phyloP scores from a whole-genome alignment of 257 asterid genomes.

The Nyctanthes arbortristis region DNA sequence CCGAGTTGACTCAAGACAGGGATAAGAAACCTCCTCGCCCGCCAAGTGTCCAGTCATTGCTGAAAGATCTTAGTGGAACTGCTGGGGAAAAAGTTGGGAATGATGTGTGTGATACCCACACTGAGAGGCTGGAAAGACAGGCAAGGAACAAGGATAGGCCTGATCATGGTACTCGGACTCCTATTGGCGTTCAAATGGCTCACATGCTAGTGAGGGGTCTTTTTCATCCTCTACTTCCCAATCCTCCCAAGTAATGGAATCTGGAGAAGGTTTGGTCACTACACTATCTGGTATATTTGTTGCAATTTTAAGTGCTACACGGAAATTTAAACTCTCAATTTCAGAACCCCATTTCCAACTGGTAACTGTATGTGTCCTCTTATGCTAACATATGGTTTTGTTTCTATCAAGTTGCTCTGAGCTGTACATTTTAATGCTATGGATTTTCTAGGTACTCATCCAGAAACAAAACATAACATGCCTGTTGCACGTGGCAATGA shows the following conservation, averaged over 20 bases:
- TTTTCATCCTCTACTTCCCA: constrained; percentile 64
- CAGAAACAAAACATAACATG: constrained; percentile 50
- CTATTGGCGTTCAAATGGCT: constrained; percentile 75
- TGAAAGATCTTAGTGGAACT: constrained; percentile 51
- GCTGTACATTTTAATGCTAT: constrained; percentile 11
- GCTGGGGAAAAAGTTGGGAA: constrained; percentile 52
- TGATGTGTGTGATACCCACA: constrained; percentile 39
- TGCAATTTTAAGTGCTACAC: not conserved
- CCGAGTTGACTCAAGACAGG: constrained; percentile 58
- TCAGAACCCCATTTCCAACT: not conserved
- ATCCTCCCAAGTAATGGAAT: constrained; percentile 50
- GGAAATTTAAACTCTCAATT: constrained; percentile 18
- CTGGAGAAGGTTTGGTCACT: constrained; percentile 58
- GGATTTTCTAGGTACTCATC: constrained; percentile 46
- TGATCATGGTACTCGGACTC: constrained; percentile 95
- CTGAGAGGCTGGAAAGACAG: constrained; percentile 65
- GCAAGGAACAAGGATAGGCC: constrained; percentile 83
- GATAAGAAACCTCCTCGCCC: constrained; percentile 84
- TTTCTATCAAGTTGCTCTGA: constrained; percentile 3
- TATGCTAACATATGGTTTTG: constrained; percentile 2
- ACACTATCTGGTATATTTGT: constrained; percentile 5
- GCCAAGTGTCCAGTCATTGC: constrained; percentile 52
- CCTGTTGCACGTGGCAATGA: constrained; percentile 50
- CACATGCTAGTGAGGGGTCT: constrained; percentile 67
- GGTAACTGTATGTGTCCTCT: not conserved